phyloP scores from a whole-genome alignment of 2,329 filamentous ascomycete species.

The Thielaviopsis punctulata region DNA sequence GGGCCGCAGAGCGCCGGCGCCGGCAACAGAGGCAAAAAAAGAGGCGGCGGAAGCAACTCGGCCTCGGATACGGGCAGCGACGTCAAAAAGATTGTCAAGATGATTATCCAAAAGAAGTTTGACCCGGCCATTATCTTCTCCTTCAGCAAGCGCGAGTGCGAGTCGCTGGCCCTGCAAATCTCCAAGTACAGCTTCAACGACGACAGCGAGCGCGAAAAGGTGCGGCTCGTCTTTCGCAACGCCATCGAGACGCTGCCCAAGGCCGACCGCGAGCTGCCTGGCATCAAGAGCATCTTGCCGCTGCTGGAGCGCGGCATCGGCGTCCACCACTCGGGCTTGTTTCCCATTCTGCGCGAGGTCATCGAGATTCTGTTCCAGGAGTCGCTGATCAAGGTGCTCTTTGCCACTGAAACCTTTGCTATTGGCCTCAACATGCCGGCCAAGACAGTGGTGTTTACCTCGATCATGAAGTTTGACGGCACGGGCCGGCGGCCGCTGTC shows the following conservation, averaged over 20 bases:
- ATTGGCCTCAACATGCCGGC: slow-evolving; percentile 98
- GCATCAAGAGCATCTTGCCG: slow-evolving; percentile 81
- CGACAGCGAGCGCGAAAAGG: slow-evolving; percentile 86
- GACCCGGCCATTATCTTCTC: slow-evolving; percentile 99
- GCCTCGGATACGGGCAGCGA: slow-evolving; percentile 54
- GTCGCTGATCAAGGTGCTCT: slow-evolving; percentile 90
- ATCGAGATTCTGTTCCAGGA: slow-evolving; percentile 99
- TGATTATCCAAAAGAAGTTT: slow-evolving; percentile 96
- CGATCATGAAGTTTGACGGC: slow-evolving; percentile 89
- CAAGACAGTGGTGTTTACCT: slow-evolving; percentile 98
- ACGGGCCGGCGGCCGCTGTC: slow-evolving; percentile 65
- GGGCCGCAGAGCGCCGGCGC: slow-evolving; percentile 42
- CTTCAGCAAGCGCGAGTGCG: slow-evolving; percentile 95
- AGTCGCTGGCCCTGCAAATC: slow-evolving; percentile 75
- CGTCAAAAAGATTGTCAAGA: slow-evolving; percentile 94
- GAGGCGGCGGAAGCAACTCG: slow-evolving; percentile 69
- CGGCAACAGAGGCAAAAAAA: slow-evolving; percentile 83
- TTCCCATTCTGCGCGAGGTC: slow-evolving; percentile 93
- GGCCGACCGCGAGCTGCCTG: slow-evolving; percentile 72
- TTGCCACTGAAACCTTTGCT: slow-evolving; percentile 96
- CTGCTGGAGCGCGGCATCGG: slow-evolving; percentile 82
- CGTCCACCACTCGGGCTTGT: slow-evolving; percentile 86
- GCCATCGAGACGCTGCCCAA: slow-evolving; percentile 86
- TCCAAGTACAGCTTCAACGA: slow-evolving; percentile 86
- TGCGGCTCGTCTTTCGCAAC: slow-evolving; percentile 81